Percentiles rank a stretch among this genome's conserved stretches.
Evolutionary conservation across 257 asterid species (phyloP).

Genomic region (Solanum infundibuliforme): DNA sequence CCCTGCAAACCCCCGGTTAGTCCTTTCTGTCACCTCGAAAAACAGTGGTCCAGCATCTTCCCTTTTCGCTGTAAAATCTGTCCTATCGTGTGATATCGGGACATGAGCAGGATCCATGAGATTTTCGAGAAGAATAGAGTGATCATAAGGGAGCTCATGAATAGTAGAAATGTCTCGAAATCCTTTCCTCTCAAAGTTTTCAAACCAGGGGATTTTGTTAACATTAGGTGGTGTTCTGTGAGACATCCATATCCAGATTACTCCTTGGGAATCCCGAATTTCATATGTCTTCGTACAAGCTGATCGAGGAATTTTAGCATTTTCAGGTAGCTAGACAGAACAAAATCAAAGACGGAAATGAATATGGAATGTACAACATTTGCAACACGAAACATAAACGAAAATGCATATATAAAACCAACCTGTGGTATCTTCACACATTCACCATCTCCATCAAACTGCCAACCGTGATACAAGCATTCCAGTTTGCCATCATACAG

Average conservation of each 20-base stretch:
- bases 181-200: constrained; percentile 58
- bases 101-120: constrained; percentile 98
- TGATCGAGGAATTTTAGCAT: constrained; percentile 76
- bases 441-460: constrained; percentile 74
- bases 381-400: background rate
- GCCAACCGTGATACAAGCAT: constrained; percentile 97
- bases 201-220: constrained; percentile 74
- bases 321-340: constrained; percentile 44
- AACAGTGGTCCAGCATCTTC: constrained; percentile 72
- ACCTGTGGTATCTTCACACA: constrained; percentile 97
- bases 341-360: background rate
- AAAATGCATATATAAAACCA: constrained; percentile 1
- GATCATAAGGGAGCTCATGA: constrained; percentile 95
- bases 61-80: constrained; percentile 74
- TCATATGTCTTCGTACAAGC: constrained; percentile 67
- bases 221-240: constrained; percentile 48
- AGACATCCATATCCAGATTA: constrained; percentile 96
- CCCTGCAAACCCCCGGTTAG: constrained; percentile 82
- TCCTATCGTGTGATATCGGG: constrained; percentile 87
- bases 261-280: constrained; percentile 82
- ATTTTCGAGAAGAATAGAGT: constrained; percentile 87
- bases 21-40: constrained; percentile 69
- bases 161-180: constrained; percentile 59
- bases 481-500: constrained; percentile 67
- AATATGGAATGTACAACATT: background rate